A percentile compares a stretch with the other conserved stretches of the same genome.
phyloP scores from a whole-genome alignment of 768 basidiomycete species.

The Lactarius deliciosus region DNA sequence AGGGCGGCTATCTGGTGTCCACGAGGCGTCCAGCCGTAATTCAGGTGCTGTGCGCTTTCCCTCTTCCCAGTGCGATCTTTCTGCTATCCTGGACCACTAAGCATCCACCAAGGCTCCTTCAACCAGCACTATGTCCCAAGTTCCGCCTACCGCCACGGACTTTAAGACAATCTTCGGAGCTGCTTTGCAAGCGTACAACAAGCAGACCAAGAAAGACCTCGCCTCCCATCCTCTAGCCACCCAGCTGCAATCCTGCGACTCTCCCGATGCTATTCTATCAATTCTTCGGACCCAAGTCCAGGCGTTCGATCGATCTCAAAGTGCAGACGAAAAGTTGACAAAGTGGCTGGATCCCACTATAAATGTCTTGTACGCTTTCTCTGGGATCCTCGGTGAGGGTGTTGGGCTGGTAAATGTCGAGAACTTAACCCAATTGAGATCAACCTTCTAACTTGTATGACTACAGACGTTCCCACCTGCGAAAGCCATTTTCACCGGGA shows the following conservation, averaged over 20 bases:
- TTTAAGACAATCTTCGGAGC: not conserved
- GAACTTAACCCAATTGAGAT: not conserved
- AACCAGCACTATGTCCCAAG: not conserved
- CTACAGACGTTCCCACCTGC: not conserved
- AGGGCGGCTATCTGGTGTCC: no score
- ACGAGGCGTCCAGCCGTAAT: no score
- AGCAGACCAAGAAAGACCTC: not conserved
- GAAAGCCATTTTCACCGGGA: not conserved
- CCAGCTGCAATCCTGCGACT: not conserved
- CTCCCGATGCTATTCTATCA: not conserved
- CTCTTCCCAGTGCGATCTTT: no score
- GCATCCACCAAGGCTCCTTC: no score
- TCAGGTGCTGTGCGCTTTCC: no score
- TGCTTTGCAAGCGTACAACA: not conserved
- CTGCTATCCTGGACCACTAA: not conserved
- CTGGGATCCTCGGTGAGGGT: not conserved
- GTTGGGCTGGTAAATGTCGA: not conserved
- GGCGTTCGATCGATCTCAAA: not conserved
- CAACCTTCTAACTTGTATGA: not conserved
- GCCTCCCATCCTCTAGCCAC: not conserved
- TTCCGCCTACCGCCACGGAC: not conserved
- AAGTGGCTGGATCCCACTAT: not conserved
- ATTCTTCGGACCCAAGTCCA: not conserved
- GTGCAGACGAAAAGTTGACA: not conserved
- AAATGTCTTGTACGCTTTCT: not conserved